Percentiles rank a stretch among this genome's conserved stretches.
These are phyloP conservation scores for Sphaerulina vaccinii DNA, from an alignment of 2,329 filamentous ascomycete genomes.

Conservation along the genomic window DNA sequence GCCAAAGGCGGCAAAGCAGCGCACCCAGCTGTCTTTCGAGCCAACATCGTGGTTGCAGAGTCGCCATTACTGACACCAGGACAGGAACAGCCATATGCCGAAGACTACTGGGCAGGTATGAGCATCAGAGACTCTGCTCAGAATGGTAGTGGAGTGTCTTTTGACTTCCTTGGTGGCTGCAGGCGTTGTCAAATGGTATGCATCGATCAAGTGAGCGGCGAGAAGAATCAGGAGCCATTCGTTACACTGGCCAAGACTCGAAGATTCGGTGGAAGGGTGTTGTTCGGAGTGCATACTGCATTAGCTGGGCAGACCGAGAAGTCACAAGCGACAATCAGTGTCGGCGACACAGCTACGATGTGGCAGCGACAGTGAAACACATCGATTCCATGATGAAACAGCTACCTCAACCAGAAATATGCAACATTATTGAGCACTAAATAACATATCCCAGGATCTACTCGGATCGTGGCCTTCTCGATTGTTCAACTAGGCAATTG, in stretches of 20 bases:
- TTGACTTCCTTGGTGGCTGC: constrained; percentile 77
- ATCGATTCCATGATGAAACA: no score
- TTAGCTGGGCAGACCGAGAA: background rate
- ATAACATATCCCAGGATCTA: no score
- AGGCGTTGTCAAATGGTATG: constrained; percentile 95
- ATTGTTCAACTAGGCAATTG: no score
- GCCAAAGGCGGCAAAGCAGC: constrained; percentile 62
- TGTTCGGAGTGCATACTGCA: constrained; percentile 76
- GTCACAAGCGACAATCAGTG: background rate
- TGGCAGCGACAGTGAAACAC: background rate
- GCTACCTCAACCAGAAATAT: no score
- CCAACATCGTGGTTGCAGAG: constrained; percentile 75
- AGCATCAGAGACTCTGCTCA: constrained; percentile 54
- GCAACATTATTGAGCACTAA: no score
- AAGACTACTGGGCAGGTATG: constrained; percentile 74
- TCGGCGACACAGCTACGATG: background rate
- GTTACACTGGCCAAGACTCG: constrained; percentile 84
- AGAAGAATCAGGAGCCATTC: constrained; percentile 80
- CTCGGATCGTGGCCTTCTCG: no score
- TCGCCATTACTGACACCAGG: constrained; percentile 44
- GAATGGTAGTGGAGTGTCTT: constrained; percentile 46
- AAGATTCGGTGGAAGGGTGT: constrained; percentile 77
- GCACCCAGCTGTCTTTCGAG: constrained; percentile 74
- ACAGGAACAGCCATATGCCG: constrained; percentile 64
- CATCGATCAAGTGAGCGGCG: constrained; percentile 78